These are phyloP conservation scores for Uronychia setigera DNA, from an alignment of 73 alveolate genomes.

Conservation along the genomic window DNA sequence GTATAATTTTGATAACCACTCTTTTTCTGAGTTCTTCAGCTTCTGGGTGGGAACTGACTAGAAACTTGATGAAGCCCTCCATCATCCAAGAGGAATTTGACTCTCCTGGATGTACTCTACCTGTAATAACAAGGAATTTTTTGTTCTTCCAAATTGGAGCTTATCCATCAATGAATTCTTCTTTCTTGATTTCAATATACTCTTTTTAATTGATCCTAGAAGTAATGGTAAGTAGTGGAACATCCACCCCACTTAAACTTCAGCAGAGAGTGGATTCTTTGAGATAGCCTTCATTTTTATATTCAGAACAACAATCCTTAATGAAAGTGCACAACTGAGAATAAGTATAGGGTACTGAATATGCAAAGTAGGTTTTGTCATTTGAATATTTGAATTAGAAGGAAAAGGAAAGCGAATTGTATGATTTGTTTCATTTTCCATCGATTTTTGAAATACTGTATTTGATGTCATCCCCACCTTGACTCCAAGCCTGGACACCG, in stretches of 20 bases:
- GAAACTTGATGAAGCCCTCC: slow-evolving; percentile 86
- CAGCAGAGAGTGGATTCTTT: slow-evolving; percentile 30
- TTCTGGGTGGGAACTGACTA: slow-evolving; percentile 73
- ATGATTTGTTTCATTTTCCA: too few species aligned
- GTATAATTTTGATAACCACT: slow-evolving; percentile 84
- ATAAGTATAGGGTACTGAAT: slow-evolving; percentile 19
- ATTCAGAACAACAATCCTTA: neutral
- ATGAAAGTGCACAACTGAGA: slow-evolving; percentile 6
- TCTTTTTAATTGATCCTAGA: neutral
- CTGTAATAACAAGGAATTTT: slow-evolving; percentile 68
- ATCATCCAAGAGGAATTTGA: slow-evolving; percentile 81
- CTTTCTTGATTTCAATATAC: too few species aligned
- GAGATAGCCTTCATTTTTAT: neutral
- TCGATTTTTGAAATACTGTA: neutral
- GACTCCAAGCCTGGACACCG: slow-evolving; percentile 11
- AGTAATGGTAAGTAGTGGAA: slow-evolving; percentile 51
- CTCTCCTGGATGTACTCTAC: slow-evolving; percentile 95
- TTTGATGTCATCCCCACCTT: neutral
- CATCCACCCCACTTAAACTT: slow-evolving; percentile 48
- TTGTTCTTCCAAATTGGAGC: slow-evolving; percentile 53
- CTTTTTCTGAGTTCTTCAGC: slow-evolving; percentile 80
- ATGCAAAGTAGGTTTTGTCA: slow-evolving; percentile 19
- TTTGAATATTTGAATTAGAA: slow-evolving; percentile 5
- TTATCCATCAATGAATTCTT: neutral
- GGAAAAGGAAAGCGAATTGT: slow-evolving; percentile 32